Conservation (phyloP, 139 green algal genomes). For the Ettlia oleoabundans region DNA sequence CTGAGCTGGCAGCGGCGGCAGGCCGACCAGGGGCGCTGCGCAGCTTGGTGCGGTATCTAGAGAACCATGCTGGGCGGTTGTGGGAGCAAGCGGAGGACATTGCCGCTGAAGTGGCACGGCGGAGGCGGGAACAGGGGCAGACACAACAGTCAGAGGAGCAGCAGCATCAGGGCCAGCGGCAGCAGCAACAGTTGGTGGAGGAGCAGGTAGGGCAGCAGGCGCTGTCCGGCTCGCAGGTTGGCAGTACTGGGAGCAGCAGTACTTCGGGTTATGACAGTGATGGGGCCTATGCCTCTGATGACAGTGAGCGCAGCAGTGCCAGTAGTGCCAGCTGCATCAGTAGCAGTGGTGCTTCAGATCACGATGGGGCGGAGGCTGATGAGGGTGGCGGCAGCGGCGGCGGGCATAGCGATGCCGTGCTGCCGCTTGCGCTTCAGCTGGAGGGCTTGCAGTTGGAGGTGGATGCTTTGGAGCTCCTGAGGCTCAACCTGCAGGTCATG, state of each 20-base stretch:
- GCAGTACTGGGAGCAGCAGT: too few species aligned
- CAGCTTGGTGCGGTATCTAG: conserved; percentile 7
- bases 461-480: conserved; percentile 37
- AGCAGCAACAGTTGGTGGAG: neutral
- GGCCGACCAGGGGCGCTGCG: neutral
- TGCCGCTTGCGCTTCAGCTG: conserved; percentile 15
- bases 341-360: neutral
- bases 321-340: neutral
- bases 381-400: neutral
- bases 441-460: conserved; percentile 24
- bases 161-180: neutral
- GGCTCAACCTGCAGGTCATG: conserved; percentile 24
- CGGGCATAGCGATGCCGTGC: conserved; percentile 14
- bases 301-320: too few species aligned
- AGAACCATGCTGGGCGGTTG: conserved; percentile 30
- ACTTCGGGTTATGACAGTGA: too few species aligned
- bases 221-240: too few species aligned
- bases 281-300: too few species aligned
- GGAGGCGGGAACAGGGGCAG: neutral
- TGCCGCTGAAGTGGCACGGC: conserved; percentile 33
- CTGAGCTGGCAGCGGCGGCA: neutral
- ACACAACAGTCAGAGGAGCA: too few species aligned
- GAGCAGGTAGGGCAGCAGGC: neutral
- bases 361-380: neutral
- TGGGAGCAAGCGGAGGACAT: conserved; percentile 34